Base-by-base conservation (phyloP, 2,329 filamentous ascomycete species). In the Sporothrix phasma region DNA sequence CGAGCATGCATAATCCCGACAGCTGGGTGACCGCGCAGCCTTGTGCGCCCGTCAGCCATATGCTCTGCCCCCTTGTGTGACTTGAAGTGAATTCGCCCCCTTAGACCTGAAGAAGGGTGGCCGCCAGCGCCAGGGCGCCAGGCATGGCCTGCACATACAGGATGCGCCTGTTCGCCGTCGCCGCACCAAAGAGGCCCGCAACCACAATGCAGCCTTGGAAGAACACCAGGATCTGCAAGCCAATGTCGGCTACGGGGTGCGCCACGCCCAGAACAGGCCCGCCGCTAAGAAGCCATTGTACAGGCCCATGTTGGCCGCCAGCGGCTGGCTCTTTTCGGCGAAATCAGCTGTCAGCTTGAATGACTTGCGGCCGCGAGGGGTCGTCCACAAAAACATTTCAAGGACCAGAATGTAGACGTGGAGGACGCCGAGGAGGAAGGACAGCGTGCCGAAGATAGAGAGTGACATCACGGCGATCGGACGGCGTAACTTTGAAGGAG, bases 241-340 rank as follows among this genome's bases (percentile, higher is more conserved):
- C 75, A 65, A 82, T 76, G 43, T 71, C 75, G 6, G 72, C 62
- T 5, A 74, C 73, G 0, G 79, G 78, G 68, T 82, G 79, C 3
- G 72, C n/a, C n/a, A 81, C 66, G 3, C 76, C 80, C 80, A 82
- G 29, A 72, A 65, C 1, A 82, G 70, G 0, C 80, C 80, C 1
- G 79, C 79, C 3, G 79, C 76, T n/a, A 82, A 73, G 63, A 82
- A 80, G 47, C 80, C 79, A 69, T 82, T 82, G 72, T 82, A 82
- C 5, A 82, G 73, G 22, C 80, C 80, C 69, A 81, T 79, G 70
- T 81, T 82, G 61, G 77, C 77, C 54, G 78, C 80, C 41, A 82
- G 72, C 3, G 65, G 68, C 66, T 74, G 75, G 3, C 78, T 80
- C 70, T 79, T 69, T 45, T 76, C 70, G 5, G 80, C 80, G 64